These are phyloP conservation scores for Diaporthe vexans DNA, from an alignment of 2,329 filamentous ascomycete genomes.

Conservation along the genomic window DNA sequence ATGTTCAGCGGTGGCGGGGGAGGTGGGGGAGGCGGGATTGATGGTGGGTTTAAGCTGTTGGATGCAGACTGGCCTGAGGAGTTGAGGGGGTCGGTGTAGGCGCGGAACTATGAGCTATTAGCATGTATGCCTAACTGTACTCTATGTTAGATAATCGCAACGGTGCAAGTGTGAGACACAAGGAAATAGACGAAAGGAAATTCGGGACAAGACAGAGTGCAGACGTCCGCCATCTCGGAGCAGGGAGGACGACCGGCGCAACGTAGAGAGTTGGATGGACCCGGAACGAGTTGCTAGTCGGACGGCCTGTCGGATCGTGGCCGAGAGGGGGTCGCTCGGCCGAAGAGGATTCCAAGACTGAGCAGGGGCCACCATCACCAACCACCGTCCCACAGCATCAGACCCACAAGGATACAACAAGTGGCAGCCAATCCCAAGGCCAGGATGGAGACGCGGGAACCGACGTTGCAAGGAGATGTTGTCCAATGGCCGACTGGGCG, in stretches of 20 bases:
- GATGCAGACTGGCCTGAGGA: conserved; percentile 54
- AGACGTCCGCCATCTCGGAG: conserved; percentile 14
- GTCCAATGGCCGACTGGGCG: conserved; percentile 16
- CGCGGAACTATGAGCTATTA: conserved; percentile 64
- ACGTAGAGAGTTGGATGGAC: neutral
- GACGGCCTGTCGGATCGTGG: neutral
- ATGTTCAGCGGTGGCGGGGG: conserved; percentile 88
- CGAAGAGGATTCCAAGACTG: neutral
- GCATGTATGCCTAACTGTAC: conserved; percentile 25
- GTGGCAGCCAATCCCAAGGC: conserved; percentile 2
- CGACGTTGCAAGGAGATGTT: neutral
- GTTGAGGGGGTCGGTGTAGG: conserved; percentile 70
- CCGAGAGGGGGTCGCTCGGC: conserved; percentile 24
- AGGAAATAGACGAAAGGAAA: conserved; percentile 29
- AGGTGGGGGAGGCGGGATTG: conserved; percentile 70
- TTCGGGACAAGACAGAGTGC: neutral
- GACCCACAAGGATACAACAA: conserved; percentile 26
- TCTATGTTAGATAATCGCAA: conserved; percentile 28
- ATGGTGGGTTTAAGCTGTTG: conserved; percentile 64
- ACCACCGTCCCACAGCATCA: conserved; percentile 22
- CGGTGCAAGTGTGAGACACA: conserved; percentile 23
- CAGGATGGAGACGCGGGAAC: conserved; percentile 1
- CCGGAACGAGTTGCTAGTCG: neutral
- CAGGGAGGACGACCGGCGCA: neutral
- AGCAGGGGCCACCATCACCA: conserved; percentile 37